Conservation (phyloP, 495 filamentous ascomycete genomes). For the Penicillium dipodomyicola region DNA sequence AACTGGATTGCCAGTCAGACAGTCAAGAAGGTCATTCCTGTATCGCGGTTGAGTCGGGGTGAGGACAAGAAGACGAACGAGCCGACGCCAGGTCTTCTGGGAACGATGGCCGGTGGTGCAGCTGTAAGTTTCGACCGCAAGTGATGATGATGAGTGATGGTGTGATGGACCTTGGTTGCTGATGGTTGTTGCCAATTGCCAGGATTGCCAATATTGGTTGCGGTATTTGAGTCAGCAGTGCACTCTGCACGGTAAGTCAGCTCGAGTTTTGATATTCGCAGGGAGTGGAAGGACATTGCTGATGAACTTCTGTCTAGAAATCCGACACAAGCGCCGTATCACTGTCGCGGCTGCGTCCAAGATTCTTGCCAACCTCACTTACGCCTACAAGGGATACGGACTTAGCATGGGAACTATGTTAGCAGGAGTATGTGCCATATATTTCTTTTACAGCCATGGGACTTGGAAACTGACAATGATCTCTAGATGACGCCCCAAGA, state of each 20-base stretch:
- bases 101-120: slow-evolving; percentile 98
- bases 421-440: slow-evolving; percentile 65
- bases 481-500: slow-evolving; percentile 73
- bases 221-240: slow-evolving; percentile 98
- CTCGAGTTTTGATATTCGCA: not conserved
- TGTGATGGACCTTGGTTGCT: slow-evolving; percentile 9
- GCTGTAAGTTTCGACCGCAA: slow-evolving; percentile 56
- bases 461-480: slow-evolving; percentile 4
- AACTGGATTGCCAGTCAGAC: slow-evolving; percentile 99
- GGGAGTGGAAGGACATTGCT: not conserved
- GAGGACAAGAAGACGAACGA: slow-evolving; percentile 65
- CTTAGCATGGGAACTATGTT: slow-evolving; percentile 99
- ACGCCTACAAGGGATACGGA: slow-evolving; percentile 97
- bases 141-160: not conserved
- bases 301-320: slow-evolving; percentile 49
- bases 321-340: slow-evolving; percentile 98
- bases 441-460: not conserved
- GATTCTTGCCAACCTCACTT: slow-evolving; percentile 97
- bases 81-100: slow-evolving; percentile 74
- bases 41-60: slow-evolving; percentile 48
- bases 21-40: slow-evolving; percentile 94
- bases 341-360: slow-evolving; percentile 95
- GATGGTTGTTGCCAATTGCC: slow-evolving; percentile 17
- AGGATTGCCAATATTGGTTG: slow-evolving; percentile 99
- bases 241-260: slow-evolving; percentile 72